Conservation (phyloP, 164 flowering plant genomes). For the Stephania yunnanensis region DNA sequence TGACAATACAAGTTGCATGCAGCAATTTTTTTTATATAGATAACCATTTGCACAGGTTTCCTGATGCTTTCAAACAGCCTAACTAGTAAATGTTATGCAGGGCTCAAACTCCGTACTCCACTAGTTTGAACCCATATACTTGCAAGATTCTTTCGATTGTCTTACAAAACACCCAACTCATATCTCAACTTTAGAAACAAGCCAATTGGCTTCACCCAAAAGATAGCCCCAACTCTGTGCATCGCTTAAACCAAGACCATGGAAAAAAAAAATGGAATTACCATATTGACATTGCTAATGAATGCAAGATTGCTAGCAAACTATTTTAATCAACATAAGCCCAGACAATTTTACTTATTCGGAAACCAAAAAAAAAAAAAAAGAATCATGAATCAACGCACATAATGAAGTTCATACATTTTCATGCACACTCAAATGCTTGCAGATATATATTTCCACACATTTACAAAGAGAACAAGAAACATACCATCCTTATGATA, state of each 20-base stretch:
- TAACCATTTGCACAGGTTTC: neutral
- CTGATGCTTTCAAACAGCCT: neutral
- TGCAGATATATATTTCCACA: neutral
- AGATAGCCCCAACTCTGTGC: neutral
- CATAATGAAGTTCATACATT: neutral
- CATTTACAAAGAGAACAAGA: neutral
- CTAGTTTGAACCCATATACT: neutral
- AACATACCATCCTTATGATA: conserved; percentile 7
- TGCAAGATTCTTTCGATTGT: neutral
- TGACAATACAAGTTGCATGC: neutral
- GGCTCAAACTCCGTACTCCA: neutral
- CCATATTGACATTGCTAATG: neutral
- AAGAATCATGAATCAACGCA: neutral
- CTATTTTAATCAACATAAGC: neutral
- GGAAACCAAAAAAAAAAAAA: too few species aligned
- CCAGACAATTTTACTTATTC: neutral
- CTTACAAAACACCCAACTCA: neutral
- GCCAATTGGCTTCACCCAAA: neutral
- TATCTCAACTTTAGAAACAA: neutral
- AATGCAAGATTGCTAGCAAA: neutral
- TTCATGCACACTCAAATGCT: neutral
- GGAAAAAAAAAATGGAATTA: too few species aligned
- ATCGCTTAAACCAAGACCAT: neutral
- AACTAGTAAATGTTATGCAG: neutral
- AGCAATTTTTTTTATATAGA: neutral